Conservation (phyloP, 495 filamentous ascomycete species). For the Immersiella caudata region DNA sequence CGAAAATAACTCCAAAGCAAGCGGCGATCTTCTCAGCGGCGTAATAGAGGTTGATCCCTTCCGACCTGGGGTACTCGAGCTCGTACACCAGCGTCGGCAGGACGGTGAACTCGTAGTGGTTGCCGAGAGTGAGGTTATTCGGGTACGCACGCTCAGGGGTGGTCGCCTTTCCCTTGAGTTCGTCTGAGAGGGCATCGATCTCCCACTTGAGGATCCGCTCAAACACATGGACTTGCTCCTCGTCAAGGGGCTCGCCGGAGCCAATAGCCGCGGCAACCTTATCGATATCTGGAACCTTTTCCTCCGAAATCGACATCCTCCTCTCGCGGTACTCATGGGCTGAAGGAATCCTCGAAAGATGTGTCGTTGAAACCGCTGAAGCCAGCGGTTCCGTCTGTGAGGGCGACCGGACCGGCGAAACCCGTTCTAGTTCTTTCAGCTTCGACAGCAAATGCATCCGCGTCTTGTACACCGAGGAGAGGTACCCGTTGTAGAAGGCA, state of each 20-base stretch:
- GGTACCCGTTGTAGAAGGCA: constrained; percentile 73
- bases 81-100: constrained; percentile 78
- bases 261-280: constrained; percentile 58
- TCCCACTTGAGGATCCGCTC: constrained; percentile 62
- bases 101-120: constrained; percentile 71
- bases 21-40: constrained; percentile 69
- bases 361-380: constrained; percentile 41
- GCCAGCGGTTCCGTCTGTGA: constrained; percentile 38
- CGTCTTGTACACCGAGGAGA: constrained; percentile 61
- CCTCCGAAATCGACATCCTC: constrained; percentile 42
- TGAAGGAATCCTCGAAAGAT: constrained; percentile 43
- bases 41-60: constrained; percentile 69
- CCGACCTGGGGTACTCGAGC: constrained; percentile 71
- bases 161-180: constrained; percentile 62
- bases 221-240: constrained; percentile 62
- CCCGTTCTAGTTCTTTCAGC: constrained; percentile 41
- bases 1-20: constrained; percentile 66
- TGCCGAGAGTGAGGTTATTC: constrained; percentile 63
- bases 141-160: constrained; percentile 56
- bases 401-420: constrained; percentile 40
- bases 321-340: constrained; percentile 46
- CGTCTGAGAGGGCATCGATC: constrained; percentile 61
- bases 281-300: constrained; percentile 44
- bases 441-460: constrained; percentile 37
- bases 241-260: constrained; percentile 57